Evolutionary conservation across 208 protist species (phyloP).

Genomic region (Borovskyia barvae): DNA sequence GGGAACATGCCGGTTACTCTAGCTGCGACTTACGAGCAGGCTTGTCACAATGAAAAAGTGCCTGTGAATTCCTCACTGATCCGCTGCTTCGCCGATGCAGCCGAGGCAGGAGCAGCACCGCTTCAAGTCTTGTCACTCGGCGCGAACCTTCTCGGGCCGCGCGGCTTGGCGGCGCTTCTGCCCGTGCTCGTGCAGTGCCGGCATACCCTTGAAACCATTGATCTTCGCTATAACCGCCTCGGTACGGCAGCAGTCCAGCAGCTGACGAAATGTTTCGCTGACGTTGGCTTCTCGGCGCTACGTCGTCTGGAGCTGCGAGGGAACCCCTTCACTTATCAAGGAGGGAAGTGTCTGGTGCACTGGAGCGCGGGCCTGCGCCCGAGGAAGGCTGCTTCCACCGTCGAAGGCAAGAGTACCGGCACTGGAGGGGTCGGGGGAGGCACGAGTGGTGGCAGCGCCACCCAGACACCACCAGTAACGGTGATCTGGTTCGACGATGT

Average conservation of each 20-base stretch:
- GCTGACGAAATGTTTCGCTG: conserved; percentile 16
- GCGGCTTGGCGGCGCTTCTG: conserved; percentile 39
- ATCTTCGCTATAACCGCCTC: conserved; percentile 50
- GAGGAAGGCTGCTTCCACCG: not conserved
- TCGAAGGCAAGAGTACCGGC: not conserved
- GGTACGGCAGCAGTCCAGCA: conserved; percentile 31
- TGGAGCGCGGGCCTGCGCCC: conserved; percentile 40
- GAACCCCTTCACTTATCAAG: conserved; percentile 66
- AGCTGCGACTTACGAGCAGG: conserved; percentile 22
- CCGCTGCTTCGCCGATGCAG: conserved; percentile 13
- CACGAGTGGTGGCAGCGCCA: not conserved
- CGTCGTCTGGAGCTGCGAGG: conserved; percentile 45
- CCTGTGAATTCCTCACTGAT: conserved; percentile 19
- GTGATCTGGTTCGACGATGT: conserved; percentile 4
- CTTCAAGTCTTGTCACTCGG: conserved; percentile 38
- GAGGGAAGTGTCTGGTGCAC: conserved; percentile 47
- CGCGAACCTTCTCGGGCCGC: conserved; percentile 45
- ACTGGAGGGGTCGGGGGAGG: not conserved
- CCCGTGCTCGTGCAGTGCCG: conserved; percentile 24
- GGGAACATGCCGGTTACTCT: conserved; percentile 11
- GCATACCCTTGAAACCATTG: conserved; percentile 44
- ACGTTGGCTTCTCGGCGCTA: conserved; percentile 34
- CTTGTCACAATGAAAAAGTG: conserved; percentile 6
- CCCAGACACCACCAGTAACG: not conserved
- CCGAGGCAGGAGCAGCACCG: not conserved